Evolutionary conservation across 768 basidiomycete species (phyloP), one percentile per base, ranked within the genome.

Genomic region (Boletus tomentosulus): DNA sequence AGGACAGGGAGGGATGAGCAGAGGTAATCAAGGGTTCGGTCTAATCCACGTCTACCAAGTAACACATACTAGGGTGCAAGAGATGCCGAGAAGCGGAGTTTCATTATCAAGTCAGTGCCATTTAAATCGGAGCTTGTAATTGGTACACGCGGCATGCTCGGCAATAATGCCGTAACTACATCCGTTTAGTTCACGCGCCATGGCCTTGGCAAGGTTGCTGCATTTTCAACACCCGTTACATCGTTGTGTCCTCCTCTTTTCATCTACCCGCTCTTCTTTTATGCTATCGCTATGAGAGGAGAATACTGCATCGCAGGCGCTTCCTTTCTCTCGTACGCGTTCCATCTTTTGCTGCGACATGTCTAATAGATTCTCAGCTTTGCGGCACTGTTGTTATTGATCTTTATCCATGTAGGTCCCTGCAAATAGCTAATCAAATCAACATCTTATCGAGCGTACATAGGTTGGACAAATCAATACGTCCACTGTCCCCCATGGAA

Each of bases 401-500:
- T 92, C 58, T 90, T 92, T 72, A 81, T 84, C 62, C 88, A 92
- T 77, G 89, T 88, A 68, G 61, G 84, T 75, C 51, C 60, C 50
- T 48, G 44, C 27, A 10, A 51, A 33, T 54, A 37, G 41, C 62
- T 60, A 57, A 48, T 51, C 27, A 55, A 25, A 51, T 58, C 13
- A 45, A 42, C 27, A 60, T 65, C 68, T 61, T 62, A 66, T 65
- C 55, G 44, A 54, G 28, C 38, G 15, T 47, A 45, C 46, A 46
- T 57, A 92, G 89, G 81, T 91, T 53, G 89, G 86, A 55, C 90
- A 92, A 79, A 89, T 86, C 65, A 91, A 84, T 67, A 86, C 86
- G 48, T 84, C 87, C 15, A 76, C 74, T 33, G 83, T 90, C 31
- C 87, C 89, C 54, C 81, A 82, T 54, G 79, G 76, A 52, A 82